Evolutionary conservation across 2,329 filamentous ascomycete species (phyloP).

Genomic region (Penicillium sp.): DNA sequence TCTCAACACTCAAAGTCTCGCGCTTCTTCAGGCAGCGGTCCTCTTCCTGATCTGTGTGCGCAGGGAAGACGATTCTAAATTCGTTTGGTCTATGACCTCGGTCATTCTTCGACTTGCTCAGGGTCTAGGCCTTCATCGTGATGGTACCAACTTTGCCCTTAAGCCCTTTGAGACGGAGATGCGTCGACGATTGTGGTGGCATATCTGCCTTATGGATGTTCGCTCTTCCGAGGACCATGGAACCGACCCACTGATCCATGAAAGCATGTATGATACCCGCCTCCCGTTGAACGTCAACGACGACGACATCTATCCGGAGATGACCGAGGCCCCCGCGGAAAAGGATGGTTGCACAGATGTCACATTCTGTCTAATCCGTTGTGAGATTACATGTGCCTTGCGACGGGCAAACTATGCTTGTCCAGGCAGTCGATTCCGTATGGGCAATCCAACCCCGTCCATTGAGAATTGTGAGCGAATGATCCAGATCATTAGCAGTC

Average conservation of each 20-base stretch:
- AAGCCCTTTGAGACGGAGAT: slow-evolving; percentile 57
- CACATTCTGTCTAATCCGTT: slow-evolving; percentile 57
- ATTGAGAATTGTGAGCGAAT: slow-evolving; percentile 47
- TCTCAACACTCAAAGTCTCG: slow-evolving; percentile 64
- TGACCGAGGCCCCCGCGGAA: slow-evolving; percentile 53
- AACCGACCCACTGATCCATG: slow-evolving; percentile 49
- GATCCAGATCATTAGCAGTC: slow-evolving; percentile 58
- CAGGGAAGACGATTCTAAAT: slow-evolving; percentile 45
- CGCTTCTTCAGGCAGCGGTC: slow-evolving; percentile 66
- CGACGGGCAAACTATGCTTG: slow-evolving; percentile 45
- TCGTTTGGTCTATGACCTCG: slow-evolving; percentile 49
- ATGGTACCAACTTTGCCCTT: slow-evolving; percentile 54
- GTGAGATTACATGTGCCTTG: slow-evolving; percentile 54
- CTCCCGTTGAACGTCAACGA: slow-evolving; percentile 59
- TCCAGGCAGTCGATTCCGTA: slow-evolving; percentile 31
- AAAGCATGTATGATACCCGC: slow-evolving; percentile 51
- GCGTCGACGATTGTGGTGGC: slow-evolving; percentile 58
- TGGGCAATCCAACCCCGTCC: slow-evolving; percentile 17
- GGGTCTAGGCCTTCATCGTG: slow-evolving; percentile 56
- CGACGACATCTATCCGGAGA: slow-evolving; percentile 54
- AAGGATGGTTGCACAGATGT: slow-evolving; percentile 59
- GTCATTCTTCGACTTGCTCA: slow-evolving; percentile 48
- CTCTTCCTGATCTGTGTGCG: slow-evolving; percentile 61
- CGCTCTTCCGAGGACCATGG: slow-evolving; percentile 57
- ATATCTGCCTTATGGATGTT: slow-evolving; percentile 53